A percentile compares a stretch with the other conserved stretches of the same genome.
Conservation (phyloP, 2,329 filamentous ascomycete species). For the Claviceps sp. region DNA sequence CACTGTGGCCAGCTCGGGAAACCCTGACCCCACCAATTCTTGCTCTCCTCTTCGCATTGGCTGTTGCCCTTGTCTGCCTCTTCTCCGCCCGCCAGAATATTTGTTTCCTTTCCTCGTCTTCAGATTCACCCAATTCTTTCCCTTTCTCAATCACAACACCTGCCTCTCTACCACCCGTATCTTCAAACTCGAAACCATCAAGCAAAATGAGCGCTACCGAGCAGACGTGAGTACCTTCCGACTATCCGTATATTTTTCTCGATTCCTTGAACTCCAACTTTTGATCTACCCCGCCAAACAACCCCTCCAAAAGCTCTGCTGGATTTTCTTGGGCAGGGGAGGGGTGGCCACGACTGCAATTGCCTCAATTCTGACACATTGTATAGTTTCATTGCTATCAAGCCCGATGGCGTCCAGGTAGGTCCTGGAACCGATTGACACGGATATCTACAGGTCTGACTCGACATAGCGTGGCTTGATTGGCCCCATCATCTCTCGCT, state of each 20-base stretch:
- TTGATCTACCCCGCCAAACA: conserved; percentile 20
- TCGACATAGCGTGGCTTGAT: conserved; percentile 73
- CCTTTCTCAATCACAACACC: conserved; percentile 11
- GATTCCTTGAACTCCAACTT: no score
- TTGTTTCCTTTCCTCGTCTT: conserved; percentile 15
- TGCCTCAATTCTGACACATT: conserved; percentile 12
- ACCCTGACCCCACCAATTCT: conserved; percentile 32
- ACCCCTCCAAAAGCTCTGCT: conserved; percentile 10
- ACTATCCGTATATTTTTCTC: no score
- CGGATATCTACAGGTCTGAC: background rate
- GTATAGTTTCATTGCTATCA: conserved; percentile 96
- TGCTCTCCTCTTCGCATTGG: conserved; percentile 24
- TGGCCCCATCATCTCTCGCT: conserved; percentile 94
- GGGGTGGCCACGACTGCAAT: background rate
- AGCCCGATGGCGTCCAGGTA: conserved; percentile 99
- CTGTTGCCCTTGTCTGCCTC: conserved; percentile 18
- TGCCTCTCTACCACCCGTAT: conserved; percentile 15
- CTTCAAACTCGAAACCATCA: conserved; percentile 15
- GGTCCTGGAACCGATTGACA: conserved; percentile 11
- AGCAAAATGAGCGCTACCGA: conserved; percentile 58
- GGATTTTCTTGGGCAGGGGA: background rate
- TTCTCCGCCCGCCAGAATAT: conserved; percentile 7
- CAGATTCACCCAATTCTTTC: conserved; percentile 15
- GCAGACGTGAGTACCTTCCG: conserved; percentile 57
- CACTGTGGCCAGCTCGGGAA: conserved; percentile 18